Conservation (phyloP, 805 yeast species). For the Sungouiozyma ichnusensis region DNA sequence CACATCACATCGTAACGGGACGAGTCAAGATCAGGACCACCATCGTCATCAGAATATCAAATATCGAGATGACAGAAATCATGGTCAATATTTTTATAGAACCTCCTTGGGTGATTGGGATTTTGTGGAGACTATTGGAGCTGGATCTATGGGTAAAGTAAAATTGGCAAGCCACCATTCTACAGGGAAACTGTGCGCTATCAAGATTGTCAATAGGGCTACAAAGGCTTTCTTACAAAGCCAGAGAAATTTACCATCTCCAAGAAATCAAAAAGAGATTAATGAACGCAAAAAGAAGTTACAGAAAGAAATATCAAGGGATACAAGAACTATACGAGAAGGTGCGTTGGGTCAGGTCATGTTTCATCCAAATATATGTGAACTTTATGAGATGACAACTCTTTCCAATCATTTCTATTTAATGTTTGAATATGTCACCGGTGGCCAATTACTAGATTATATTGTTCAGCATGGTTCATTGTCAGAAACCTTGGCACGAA, state of each 20-base stretch:
- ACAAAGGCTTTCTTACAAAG: constrained; percentile 68
- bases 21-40: neutral
- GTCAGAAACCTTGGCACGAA: constrained; percentile 84
- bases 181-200: constrained; percentile 80
- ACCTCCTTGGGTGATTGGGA: constrained; percentile 96
- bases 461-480: constrained; percentile 92
- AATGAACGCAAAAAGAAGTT: constrained; percentile 53
- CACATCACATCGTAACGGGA: too few relatives aligned
- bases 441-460: constrained; percentile 95
- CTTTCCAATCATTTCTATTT: constrained; percentile 95
- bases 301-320: constrained; percentile 82
- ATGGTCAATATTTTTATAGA: constrained; percentile 45
- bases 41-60: neutral
- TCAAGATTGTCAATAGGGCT: constrained; percentile 88
- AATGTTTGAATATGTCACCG: constrained; percentile 92
- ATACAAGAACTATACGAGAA: constrained; percentile 84
- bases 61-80: neutral
- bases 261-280: constrained; percentile 42
- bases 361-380: constrained; percentile 84
- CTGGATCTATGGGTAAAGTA: constrained; percentile 99
- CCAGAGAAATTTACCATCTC: constrained; percentile 60
- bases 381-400: constrained; percentile 82
- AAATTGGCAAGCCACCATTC: constrained; percentile 80
- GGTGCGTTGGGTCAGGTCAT: constrained; percentile 85
- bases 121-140: constrained; percentile 88